Evolutionary conservation across 495 filamentous ascomycete genomes (phyloP).

Genomic region (Neurospora sp.): DNA sequence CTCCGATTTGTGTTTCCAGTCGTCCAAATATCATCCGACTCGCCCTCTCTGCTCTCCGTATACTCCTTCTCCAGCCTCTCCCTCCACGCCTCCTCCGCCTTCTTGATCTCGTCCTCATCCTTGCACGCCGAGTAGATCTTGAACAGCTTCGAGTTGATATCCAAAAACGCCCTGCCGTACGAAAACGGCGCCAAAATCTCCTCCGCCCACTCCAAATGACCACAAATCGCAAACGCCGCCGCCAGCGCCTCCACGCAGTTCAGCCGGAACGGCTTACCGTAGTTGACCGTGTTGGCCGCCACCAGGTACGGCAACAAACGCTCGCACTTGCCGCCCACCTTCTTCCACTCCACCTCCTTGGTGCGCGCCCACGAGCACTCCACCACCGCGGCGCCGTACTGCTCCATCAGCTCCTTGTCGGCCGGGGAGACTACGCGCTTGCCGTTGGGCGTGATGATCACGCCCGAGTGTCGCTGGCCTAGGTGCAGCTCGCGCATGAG

Average conservation of each 20-base stretch:
- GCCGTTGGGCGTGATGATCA: constrained; percentile 90
- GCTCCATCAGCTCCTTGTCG: constrained; percentile 69
- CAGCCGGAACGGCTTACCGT: constrained; percentile 84
- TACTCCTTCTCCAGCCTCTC: constrained; percentile 85
- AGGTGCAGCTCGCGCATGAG: constrained; percentile 88
- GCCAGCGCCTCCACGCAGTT: constrained; percentile 95
- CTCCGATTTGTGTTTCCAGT: constrained; percentile 75
- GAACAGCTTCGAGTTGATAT: constrained; percentile 75
- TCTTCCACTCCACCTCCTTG: constrained; percentile 78
- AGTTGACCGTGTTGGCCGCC: constrained; percentile 94
- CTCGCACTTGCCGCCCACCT: constrained; percentile 93
- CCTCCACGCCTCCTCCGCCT: constrained; percentile 76
- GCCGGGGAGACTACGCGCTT: constrained; percentile 73
- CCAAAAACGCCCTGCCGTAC: constrained; percentile 77
- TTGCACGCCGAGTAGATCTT: constrained; percentile 76
- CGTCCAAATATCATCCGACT: constrained; percentile 64
- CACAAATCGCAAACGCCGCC: constrained; percentile 85
- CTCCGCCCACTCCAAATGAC: constrained; percentile 81
- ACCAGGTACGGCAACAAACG: constrained; percentile 89
- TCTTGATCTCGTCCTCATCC: constrained; percentile 81
- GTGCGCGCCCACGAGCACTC: constrained; percentile 95
- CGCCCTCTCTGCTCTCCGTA: constrained; percentile 60
- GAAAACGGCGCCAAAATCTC: constrained; percentile 72
- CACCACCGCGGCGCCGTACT: constrained; percentile 88
- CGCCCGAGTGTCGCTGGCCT: constrained; percentile 80